Evolutionary conservation across 164 flowering plant genomes (phyloP), one percentile per base, ranked within the genome.

Genomic region (Berberis vulgaris): DNA sequence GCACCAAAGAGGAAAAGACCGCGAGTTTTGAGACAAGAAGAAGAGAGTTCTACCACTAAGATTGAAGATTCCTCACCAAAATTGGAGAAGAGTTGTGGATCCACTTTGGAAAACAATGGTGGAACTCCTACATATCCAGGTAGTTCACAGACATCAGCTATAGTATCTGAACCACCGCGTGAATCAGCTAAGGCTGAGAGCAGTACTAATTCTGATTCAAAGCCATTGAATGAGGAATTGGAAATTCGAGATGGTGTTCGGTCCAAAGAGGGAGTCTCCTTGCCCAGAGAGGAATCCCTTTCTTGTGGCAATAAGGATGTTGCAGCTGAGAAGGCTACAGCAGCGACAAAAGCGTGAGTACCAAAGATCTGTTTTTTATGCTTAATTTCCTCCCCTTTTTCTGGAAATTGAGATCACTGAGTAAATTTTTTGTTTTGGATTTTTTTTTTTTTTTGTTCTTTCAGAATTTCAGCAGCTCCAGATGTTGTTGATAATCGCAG

Each of bases 1-100:
- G 97, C 91, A 40, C 96, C 98, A 3, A 91, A 88, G 86, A 85
- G 98, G 77, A 95, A 89, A 64, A 81, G 75, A 65, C 97, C 98
- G 5, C 73, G 98, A 11, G 89, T 83, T 26, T 26, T 26, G 1
- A 79, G 78, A 73, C 69, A 67, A 41, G 88, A 83, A 4, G 94
- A 85, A 4, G 97, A 86, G 54, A 82, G 54, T 61, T 64, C 79
- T 60, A 68, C 80, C 65, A 69, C 26, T 3, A 87, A 81, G 65
- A 49, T 47, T 1, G 91, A 83, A 65, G 53, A 66, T 57, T 68
- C 79, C n/a, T 81, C 87, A 1, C 77, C 83, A 0, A 82, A 69
- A 69, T 40, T 66, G 64, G 89, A 82, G 67, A 85, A 81, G 62
- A 76, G 60, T 43, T 8, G 74, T 1, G 81, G 80, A 62, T 78